phyloP scores from a whole-genome alignment of 768 basidiomycete genomes.

The Boletus reticulatus region DNA sequence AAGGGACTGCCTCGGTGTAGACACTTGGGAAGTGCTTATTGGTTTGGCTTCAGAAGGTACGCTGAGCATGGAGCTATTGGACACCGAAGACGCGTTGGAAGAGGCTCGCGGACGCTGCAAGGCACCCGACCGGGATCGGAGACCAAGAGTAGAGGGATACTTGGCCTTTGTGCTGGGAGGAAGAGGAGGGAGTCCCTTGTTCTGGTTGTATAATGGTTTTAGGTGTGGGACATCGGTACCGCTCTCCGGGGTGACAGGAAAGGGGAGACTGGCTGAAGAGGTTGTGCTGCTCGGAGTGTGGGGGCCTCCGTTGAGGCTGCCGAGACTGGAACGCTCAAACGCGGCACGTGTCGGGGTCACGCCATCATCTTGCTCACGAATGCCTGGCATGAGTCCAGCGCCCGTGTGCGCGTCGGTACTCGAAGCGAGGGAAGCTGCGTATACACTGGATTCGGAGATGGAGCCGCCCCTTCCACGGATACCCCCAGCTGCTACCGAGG shows the following conservation, averaged over 20 bases:
- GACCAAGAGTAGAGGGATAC: slow-evolving; percentile 19
- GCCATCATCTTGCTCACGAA: slow-evolving; percentile 30
- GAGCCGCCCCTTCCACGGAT: slow-evolving; percentile 15
- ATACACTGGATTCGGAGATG: slow-evolving; percentile 18
- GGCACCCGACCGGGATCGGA: slow-evolving; percentile 3
- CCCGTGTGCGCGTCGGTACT: slow-evolving; percentile 2
- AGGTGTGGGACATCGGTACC: slow-evolving; percentile 14
- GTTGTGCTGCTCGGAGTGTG: slow-evolving; percentile 31
- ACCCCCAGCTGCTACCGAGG: slow-evolving; percentile 6
- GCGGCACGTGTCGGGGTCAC: slow-evolving; percentile 29
- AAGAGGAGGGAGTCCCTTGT: slow-evolving; percentile 35
- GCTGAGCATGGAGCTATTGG: slow-evolving; percentile 17
- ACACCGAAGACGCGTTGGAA: slow-evolving; percentile 29
- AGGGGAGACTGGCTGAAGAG: slow-evolving; percentile 30
- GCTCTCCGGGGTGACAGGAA: slow-evolving; percentile 29
- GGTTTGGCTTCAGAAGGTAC: slow-evolving; percentile 8
- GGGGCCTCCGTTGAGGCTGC: slow-evolving; percentile 22
- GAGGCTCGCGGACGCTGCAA: slow-evolving; percentile 34
- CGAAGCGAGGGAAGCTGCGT: slow-evolving; percentile 12
- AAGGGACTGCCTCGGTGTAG: slow-evolving; percentile 13
- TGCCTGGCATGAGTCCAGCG: slow-evolving; percentile 25
- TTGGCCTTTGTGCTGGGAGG: slow-evolving; percentile 16
- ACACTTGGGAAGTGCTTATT: slow-evolving; percentile 8
- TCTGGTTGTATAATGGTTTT: slow-evolving; percentile 15
- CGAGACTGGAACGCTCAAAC: slow-evolving; percentile 26